Evolutionary conservation across 345 rosid species (phyloP), one percentile per base, ranked within the genome.

Genomic region (Brassica incana): DNA sequence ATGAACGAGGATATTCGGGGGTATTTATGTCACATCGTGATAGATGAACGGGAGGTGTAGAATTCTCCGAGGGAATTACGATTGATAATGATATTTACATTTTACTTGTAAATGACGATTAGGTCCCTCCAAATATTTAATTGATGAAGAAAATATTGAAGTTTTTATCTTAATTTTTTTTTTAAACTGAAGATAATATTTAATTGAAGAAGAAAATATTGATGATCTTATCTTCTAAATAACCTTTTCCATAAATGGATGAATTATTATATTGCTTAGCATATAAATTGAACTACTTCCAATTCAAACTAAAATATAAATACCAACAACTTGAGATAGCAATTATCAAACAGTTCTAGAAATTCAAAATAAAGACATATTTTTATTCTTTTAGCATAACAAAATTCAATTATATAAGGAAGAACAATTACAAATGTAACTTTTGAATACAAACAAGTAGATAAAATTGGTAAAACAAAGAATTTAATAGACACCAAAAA

Each of bases 11-110:
- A 80, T 80, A 71, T 71, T 65, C 80, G 23, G 45, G 83, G 83
- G 59, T 76, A 4, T 3, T 11, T 40, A 32, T 25, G 80, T 69
- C 29, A 40, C 4, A 35, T 58, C 35, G 8, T 23, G 80, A 81
- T 81, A 76, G 4, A 81, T 27, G 59, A 59, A 81, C 40, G 74
- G 72, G 77, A 66, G 83, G 83, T 71, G 74, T 60, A 81, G 70
- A 81, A 32, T 76, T 65, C 77, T 45, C 67, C 58, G 32, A 35
- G 56, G 69, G 67, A 72, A 65, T 80, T 76, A 33, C 32, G 80
- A 8, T 67, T 25, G 54, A 48, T 48, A 48, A 48, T 43, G 80
- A 80, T 75, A 65, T 69, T 40, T 43, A 73, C 73, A 64, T 14
- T 60, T 35, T 18, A 2, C 12, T 8, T 1, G 0, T 5, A 67